A percentile compares a stretch with the other conserved stretches of the same genome.
These are phyloP conservation scores for Acer campestre DNA, from an alignment of 345 rosid genomes.

Conservation along the genomic window DNA sequence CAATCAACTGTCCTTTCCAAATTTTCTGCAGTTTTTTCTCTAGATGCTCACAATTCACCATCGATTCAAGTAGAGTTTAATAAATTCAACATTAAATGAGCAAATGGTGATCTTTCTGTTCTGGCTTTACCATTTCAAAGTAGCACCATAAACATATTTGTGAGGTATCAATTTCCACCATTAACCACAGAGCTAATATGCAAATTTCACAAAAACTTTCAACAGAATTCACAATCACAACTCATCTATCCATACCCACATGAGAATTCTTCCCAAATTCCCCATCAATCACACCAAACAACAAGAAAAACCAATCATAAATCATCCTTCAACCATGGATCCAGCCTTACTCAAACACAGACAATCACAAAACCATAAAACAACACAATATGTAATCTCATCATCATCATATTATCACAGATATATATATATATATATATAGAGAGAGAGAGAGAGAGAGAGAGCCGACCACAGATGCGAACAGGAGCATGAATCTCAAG, in stretches of 20 bases:
- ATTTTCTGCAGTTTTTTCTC: not conserved
- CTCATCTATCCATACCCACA: not conserved
- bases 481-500: conserved; percentile 83
- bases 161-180: not conserved
- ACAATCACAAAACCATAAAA: not conserved
- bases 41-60: not conserved
- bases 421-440: too few species aligned
- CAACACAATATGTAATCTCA: not conserved
- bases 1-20: not conserved
- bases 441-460: conserved; percentile 17
- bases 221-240: not conserved
- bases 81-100: not conserved
- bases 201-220: conserved; percentile 4
- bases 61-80: not conserved
- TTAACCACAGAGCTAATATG: not conserved
- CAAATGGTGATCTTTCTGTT: not conserved
- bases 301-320: not conserved
- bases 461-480: conserved; percentile 80
- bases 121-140: not conserved
- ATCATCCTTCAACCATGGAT: not conserved
- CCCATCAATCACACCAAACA: conserved; percentile 1
- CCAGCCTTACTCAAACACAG: not conserved
- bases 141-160: not conserved
- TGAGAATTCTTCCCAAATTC: conserved; percentile 1
- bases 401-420: not conserved